These are phyloP conservation scores for Solanum verrucosum DNA, from an alignment of 257 asterid genomes.

Conservation along the genomic window DNA sequence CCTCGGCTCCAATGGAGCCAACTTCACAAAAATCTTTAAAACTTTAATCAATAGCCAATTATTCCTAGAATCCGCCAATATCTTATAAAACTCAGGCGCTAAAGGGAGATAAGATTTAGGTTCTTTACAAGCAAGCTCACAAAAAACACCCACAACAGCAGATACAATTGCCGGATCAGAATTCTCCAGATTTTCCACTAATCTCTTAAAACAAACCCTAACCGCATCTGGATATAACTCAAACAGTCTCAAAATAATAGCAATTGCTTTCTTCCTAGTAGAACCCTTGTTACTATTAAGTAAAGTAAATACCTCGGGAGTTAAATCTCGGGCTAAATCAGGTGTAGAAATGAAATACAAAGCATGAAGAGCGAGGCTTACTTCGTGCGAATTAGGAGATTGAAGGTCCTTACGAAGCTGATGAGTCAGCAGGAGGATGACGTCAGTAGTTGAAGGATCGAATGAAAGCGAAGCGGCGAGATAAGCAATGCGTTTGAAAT, in stretches of 20 bases:
- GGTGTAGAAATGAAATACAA: slow-evolving; percentile 55
- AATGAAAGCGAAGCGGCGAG: slow-evolving; percentile 72
- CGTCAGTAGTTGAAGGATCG: slow-evolving; percentile 69
- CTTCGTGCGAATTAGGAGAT: slow-evolving; percentile 57
- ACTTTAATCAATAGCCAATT: slow-evolving; percentile 93
- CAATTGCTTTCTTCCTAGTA: slow-evolving; percentile 63
- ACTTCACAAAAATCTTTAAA: slow-evolving; percentile 67
- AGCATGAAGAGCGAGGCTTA: slow-evolving; percentile 65
- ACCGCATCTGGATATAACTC: slow-evolving; percentile 79
- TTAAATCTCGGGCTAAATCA: slow-evolving; percentile 81
- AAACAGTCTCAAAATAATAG: slow-evolving; percentile 54
- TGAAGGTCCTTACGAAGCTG: slow-evolving; percentile 89
- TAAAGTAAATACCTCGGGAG: slow-evolving; percentile 63
- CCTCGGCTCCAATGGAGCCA: slow-evolving; percentile 85
- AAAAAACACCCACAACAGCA: slow-evolving; percentile 76
- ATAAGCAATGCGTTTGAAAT: slow-evolving; percentile 58
- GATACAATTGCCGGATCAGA: slow-evolving; percentile 59
- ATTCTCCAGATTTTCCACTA: slow-evolving; percentile 73
- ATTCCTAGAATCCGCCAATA: slow-evolving; percentile 71
- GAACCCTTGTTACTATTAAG: slow-evolving; percentile 40
- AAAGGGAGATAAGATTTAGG: slow-evolving; percentile 80
- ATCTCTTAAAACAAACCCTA: slow-evolving; percentile 82
- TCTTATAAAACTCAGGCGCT: slow-evolving; percentile 85
- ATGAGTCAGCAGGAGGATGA: slow-evolving; percentile 81
- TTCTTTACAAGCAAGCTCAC: slow-evolving; percentile 69